Base-by-base conservation (phyloP, 78 protist species). In the Polysphondylium violaceum region DNA sequence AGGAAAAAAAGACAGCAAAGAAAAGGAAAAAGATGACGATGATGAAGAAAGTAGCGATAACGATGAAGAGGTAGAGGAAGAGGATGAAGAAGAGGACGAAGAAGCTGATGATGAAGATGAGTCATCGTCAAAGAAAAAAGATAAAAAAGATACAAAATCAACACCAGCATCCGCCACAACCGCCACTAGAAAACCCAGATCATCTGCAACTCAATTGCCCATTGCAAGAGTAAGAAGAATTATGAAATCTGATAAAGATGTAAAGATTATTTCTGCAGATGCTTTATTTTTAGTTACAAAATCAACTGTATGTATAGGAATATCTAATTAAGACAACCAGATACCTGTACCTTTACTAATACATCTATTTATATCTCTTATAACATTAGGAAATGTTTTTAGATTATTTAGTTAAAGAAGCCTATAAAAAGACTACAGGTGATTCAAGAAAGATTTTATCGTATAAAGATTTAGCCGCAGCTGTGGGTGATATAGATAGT, bases 201-300 rank as follows among this genome's bases (percentile, higher is more conserved):
- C 58, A 27, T 16, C 51, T 23, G 58, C 19, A 19, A 50, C 41
- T 12, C 77, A 71, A 71, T 71, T 71, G 25, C 77, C 77, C 27
- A 51, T 71, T 50, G 77, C 90, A 14, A 81, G 90, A 81, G 53
- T 81, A 6, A 81, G 41, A 58, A 81, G 90, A 81, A 81, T 81
- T n/a, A 81, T 81, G 58, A 67, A 59, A 58, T 14, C 33, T 50
- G 90, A 81, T 56, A 81, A 81, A 69, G 90, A 81, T 69, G 90
- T 81, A 41, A 81, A 81, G 58, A 25, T 69, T 9, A 67, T 81
- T 69, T 67, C 90, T 23, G 16, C 40, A 33, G 90, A 47, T 69
- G 63, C 76, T 35, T 41, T 38, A 47, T n/a, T 43, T 21, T 56
- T 81, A 36, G 75, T 81, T 29, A 58, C 90, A 40, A 81, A 81